phyloP scores from a whole-genome alignment of 495 filamentous ascomycete species.

The Venustampulla echinocandica region DNA sequence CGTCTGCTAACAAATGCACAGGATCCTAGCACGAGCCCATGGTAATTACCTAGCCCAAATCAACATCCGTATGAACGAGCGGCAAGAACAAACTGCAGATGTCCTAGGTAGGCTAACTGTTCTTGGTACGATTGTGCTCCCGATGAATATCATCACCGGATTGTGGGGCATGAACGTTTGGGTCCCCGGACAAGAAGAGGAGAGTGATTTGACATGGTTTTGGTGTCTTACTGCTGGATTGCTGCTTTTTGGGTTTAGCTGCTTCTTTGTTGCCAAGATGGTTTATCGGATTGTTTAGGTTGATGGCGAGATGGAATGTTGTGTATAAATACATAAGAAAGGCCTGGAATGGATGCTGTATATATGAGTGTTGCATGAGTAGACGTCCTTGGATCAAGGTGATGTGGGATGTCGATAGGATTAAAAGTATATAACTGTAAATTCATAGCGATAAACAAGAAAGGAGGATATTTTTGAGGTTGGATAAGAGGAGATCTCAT shows the following conservation, averaged over 20 bases:
- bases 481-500: too few species aligned
- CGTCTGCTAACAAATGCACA: constrained; percentile 26
- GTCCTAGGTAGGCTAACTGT: constrained; percentile 93
- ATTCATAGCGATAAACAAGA: too few species aligned
- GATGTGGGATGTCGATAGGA: too few species aligned
- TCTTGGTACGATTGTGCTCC: constrained; percentile 90
- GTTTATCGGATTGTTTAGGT: constrained; percentile 45
- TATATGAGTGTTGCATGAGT: too few species aligned
- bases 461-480: too few species aligned
- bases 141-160: constrained; percentile 97
- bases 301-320: too few species aligned
- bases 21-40: constrained; percentile 84
- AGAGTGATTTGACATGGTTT: constrained; percentile 49
- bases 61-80: constrained; percentile 96
- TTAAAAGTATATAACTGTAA: too few species aligned
- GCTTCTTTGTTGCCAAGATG: constrained; percentile 77
- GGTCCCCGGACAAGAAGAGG: constrained; percentile 75
- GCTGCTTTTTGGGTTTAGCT: constrained; percentile 64
- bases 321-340: too few species aligned
- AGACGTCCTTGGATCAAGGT: too few species aligned
- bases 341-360: too few species aligned
- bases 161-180: constrained; percentile 99
- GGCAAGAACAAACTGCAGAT: constrained; percentile 90
- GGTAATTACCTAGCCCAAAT: constrained; percentile 88
- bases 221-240: constrained; percentile 64